Evolutionary conservation across 257 asterid genomes (phyloP).

Genomic region (Solanum ahanhuiri): DNA sequence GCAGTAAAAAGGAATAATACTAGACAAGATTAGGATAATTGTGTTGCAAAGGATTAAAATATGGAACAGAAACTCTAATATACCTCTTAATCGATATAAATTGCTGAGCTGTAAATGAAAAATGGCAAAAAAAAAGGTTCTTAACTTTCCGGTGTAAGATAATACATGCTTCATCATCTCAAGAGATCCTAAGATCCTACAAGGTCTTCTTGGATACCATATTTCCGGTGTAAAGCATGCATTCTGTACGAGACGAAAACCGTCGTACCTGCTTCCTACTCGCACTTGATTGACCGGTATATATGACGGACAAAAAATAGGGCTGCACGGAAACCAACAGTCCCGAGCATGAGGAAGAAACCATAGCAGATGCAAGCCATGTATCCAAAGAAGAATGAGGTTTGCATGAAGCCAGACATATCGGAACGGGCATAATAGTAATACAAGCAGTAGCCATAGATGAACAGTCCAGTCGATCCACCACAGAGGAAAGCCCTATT

Average conservation of each 20-base stretch:
- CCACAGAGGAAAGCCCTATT: conserved; percentile 22
- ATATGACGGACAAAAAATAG: conserved; percentile 22
- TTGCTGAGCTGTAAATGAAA: neutral
- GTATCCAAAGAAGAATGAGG: conserved; percentile 23
- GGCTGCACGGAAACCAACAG: conserved; percentile 24
- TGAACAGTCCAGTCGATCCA: conserved; percentile 23
- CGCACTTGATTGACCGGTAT: conserved; percentile 24
- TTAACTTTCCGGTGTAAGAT: neutral
- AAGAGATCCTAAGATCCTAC: neutral
- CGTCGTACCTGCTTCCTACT: conserved; percentile 1
- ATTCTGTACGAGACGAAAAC: neutral
- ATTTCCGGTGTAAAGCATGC: neutral
- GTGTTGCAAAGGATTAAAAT: neutral
- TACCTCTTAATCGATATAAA: neutral
- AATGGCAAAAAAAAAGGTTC: neutral
- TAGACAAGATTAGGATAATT: neutral
- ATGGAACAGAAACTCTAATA: neutral
- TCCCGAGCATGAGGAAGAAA: conserved; percentile 25
- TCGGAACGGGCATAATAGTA: conserved; percentile 22
- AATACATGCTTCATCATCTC: conserved; percentile 2
- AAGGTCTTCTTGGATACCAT: neutral
- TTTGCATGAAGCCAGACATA: conserved; percentile 28
- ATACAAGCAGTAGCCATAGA: conserved; percentile 23
- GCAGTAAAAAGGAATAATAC: neutral
- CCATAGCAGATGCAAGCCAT: conserved; percentile 27